These are phyloP conservation scores for Leucocoprinus birnbaumii DNA, from an alignment of 768 basidiomycete genomes.

Conservation along the genomic window DNA sequence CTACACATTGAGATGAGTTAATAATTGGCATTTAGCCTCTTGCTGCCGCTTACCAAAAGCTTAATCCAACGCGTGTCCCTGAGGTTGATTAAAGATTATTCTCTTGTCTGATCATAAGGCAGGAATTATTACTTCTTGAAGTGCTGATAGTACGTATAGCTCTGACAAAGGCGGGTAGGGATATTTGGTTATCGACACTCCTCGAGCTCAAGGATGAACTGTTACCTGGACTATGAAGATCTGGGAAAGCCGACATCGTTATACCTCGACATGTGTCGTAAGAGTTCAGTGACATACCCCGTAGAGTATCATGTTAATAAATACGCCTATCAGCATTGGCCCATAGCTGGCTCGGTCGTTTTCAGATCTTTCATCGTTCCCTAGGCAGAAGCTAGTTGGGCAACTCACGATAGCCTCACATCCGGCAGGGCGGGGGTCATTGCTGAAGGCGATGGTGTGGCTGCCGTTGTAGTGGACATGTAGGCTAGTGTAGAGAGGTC, in stretches of 20 bases:
- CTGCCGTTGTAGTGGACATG: too few species aligned
- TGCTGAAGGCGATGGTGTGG: too few species aligned
- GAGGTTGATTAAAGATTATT: neutral
- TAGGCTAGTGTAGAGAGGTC: too few species aligned
- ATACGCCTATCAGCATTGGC: conserved; percentile 41
- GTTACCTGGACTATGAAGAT: conserved; percentile 34
- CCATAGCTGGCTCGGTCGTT: too few species aligned
- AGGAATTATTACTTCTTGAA: conserved; percentile 30
- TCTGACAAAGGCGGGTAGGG: conserved; percentile 20
- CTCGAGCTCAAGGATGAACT: neutral
- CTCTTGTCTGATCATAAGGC: neutral
- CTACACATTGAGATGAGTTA: conserved; percentile 19
- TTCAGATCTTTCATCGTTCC: too few species aligned
- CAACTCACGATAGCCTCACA: too few species aligned
- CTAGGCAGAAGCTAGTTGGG: too few species aligned
- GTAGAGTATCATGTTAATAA: conserved; percentile 42
- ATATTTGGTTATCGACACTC: too few species aligned
- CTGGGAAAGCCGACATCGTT: conserved; percentile 19
- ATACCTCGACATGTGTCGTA: neutral
- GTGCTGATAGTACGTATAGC: conserved; percentile 34
- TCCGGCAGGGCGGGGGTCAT: too few species aligned
- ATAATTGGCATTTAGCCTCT: too few species aligned
- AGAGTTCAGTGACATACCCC: conserved; percentile 29
- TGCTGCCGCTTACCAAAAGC: conserved; percentile 34
- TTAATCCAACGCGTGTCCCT: conserved; percentile 43